These are phyloP conservation scores for Pythium phragmitis DNA, from an alignment of 352 stramenopile genomes.

Conservation along the genomic window DNA sequence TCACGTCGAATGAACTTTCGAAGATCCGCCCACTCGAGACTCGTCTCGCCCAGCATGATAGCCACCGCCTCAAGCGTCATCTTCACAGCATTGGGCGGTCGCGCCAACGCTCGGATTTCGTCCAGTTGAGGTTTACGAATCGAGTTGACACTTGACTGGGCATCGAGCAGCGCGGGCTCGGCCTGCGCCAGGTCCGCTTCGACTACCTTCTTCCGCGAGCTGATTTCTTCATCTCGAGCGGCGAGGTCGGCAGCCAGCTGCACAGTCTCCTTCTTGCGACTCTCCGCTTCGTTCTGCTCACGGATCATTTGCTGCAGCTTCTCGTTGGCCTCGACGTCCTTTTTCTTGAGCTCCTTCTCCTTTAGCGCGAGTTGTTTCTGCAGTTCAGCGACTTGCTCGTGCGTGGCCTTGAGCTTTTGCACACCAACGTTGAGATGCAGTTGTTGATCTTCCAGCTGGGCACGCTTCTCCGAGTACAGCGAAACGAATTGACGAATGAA, in stretches of 20 bases:
- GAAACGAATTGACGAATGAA: conserved; percentile 91
- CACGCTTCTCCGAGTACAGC: conserved; percentile 91
- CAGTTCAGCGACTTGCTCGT: conserved; percentile 95
- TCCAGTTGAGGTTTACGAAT: conserved; percentile 99
- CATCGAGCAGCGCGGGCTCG: conserved; percentile 96
- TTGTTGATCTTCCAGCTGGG: conserved; percentile 94
- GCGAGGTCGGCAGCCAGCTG: conserved; percentile 94
- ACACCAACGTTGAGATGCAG: conserved; percentile 99
- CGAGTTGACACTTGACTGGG: conserved; percentile 95
- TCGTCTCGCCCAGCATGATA: conserved; percentile 98
- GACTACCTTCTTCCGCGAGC: conserved; percentile 92
- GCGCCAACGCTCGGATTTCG: conserved; percentile 96
- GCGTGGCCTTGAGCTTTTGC: conserved; percentile 97
- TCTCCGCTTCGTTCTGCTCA: conserved; percentile 98
- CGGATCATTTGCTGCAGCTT: conserved; percentile 99
- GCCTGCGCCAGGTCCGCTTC: conserved; percentile 97
- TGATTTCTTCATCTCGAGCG: conserved; percentile 95
- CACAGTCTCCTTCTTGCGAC: conserved; percentile 96
- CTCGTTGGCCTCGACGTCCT: conserved; percentile 96
- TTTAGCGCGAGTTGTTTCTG: conserved; percentile 93
- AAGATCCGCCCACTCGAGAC: conserved; percentile 96
- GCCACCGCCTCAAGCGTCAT: conserved; percentile 97
- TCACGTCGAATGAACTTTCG: conserved; percentile 96
- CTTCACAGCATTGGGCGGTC: conserved; percentile 95
- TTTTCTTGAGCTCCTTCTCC: conserved; percentile 94